These are phyloP conservation scores for Fraxinus velutina DNA, from an alignment of 305 asterid species.

Conservation along the genomic window DNA sequence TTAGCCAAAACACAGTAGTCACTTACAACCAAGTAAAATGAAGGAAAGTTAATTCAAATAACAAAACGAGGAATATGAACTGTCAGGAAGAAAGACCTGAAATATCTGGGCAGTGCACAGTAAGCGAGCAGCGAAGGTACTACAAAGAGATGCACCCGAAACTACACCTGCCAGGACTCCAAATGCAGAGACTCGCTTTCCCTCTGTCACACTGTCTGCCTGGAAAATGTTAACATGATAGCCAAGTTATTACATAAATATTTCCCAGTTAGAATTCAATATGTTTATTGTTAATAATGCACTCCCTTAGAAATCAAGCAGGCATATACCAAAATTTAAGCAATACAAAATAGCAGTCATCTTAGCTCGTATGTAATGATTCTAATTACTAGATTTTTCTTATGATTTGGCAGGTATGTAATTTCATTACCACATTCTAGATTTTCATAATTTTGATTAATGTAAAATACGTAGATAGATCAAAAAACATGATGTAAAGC, in stretches of 20 bases:
- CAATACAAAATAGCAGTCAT: background rate
- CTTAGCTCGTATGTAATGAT: background rate
- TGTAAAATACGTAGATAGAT: background rate
- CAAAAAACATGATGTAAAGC: background rate
- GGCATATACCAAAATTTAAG: background rate
- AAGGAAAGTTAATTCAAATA: background rate
- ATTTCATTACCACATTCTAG: background rate
- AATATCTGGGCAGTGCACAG: constrained; percentile 52
- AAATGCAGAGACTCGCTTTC: constrained; percentile 50
- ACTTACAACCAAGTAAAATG: background rate
- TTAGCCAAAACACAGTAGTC: constrained; percentile 2
- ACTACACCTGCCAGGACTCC: constrained; percentile 50
- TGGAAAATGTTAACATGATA: constrained; percentile 9
- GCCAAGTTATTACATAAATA: background rate
- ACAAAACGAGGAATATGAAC: background rate
- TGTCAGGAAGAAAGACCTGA: constrained; percentile 31
- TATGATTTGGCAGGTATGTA: background rate
- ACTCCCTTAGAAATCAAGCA: background rate
- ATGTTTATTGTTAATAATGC: background rate
- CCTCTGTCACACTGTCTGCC: constrained; percentile 51
- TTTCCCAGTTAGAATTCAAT: background rate
- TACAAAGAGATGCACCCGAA: constrained; percentile 45
- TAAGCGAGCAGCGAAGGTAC: constrained; percentile 51
- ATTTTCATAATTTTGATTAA: background rate
- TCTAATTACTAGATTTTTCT: background rate